Evolutionary conservation across 495 filamentous ascomycete genomes (phyloP), one percentile per base, ranked within the genome.

Genomic region (Cercophora newfieldiana): DNA sequence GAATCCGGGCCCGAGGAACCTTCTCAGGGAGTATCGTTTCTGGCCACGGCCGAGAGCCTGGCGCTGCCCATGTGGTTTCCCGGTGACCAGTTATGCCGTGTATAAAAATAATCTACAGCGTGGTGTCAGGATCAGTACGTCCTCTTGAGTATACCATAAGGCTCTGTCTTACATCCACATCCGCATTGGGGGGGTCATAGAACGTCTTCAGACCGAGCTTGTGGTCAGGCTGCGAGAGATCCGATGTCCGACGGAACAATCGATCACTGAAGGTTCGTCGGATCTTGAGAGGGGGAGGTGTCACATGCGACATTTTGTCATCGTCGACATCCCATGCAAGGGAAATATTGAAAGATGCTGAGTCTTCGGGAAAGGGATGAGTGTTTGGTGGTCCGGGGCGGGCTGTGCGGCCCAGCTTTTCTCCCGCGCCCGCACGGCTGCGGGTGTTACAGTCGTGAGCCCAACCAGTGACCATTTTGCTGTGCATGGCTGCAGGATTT

Each of bases 81-180:
- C 55, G 22, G 29, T 58, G 26, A 10, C 55, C 55, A 1, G 55
- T 58, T 3, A 58, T 29, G 5, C 55, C 55, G 25, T 58, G 55
- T 8, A 58, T n/a, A 26, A 58, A 58, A n/a, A 58, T 21, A n/a
- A 58, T 33, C 55, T 58, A n/a, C 50, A 53, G 5, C 8, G 10
- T 22, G 19, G 6, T 22, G 10, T 53, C 50, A 7, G 21, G n/a
- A 3, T 53, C n/a, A 24, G 19, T 22, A 7, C 5, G 16, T 51
- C 18, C 48, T n/a, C n/a, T n/a, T n/a, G n/a, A 51, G 18, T 4
- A 51, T 33, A 5, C 5, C 30, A 33, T 12, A 33, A 33, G 30
- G 48, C 48, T 24, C 16, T 51, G 18, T n/a, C 48, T 51, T 16
- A 51, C 48, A n/a, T 51, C 48, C 18, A 51, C 48, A n/a, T 51